Base-by-base conservation (phyloP, 306 rosid genomes). In the Myrica gale region DNA sequence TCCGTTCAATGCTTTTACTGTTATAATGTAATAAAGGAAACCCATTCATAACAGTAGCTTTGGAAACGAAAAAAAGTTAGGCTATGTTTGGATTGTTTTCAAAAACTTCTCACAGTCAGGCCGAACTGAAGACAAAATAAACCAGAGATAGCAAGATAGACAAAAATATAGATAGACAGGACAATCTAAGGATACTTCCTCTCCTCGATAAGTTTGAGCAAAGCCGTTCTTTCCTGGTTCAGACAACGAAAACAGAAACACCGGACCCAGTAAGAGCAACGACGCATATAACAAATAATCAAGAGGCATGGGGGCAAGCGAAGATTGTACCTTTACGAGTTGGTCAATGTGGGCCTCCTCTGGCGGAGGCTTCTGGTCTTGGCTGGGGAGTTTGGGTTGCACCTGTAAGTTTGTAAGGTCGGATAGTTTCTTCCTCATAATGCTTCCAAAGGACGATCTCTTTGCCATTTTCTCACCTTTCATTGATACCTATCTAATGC, bases 381-480 rank as follows among this genome's bases (percentile, higher is more conserved):
- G 84, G 21, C 63, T 20, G 0, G 70, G 74, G 8, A 69, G 41
- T 46, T 80, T 79, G 15, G 78, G 15, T 7, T 73, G 72, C 51
- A 78, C 32, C 77, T 82, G 90, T 61, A 82, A 73, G 68, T 91
- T 87, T 12, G 98, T 90, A 76, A 91, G 85, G 68, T 94, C 98
- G 6, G 97, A 87, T 11, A 94, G 87, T 75, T 88, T 89, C 82
- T 87, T 90, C 57, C 96, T 83, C 89, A 86, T 82, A 50, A 83
- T 75, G 79, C 79, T 88, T 53, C 91, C 91, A 3, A 94, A 80
- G 0, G 90, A 84, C 68, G 80, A 80, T 86, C 85, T 81, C 82
- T 83, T 89, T 11, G 87, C 80, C 93, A 86, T 85, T 77, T 56
- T 82, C 26, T 81, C 85, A 41, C 75, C 71, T 58, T 43, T 77